A percentile compares a stretch with the other conserved stretches of the same genome.
phyloP scores from a whole-genome alignment of 345 rosid genomes.

The Linum tenue region DNA sequence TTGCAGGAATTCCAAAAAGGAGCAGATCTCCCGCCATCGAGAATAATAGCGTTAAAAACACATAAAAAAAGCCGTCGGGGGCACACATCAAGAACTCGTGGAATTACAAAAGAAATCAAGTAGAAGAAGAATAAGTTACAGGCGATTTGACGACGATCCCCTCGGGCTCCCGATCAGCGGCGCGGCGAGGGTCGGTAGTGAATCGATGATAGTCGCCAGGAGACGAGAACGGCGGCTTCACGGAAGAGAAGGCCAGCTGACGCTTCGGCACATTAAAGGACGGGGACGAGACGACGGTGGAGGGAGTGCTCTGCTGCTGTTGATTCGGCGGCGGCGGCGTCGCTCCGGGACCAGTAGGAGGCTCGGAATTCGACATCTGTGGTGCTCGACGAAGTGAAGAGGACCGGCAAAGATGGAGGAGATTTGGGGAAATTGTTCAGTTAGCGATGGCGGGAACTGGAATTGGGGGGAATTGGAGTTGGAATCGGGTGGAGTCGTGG shows the following conservation, averaged over 20 bases:
- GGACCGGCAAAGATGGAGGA: not conserved
- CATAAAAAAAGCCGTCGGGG: conserved; percentile 8
- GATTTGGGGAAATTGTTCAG: not conserved
- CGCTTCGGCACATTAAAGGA: conserved; percentile 23
- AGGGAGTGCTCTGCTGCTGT: not conserved
- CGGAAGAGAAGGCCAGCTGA: conserved; percentile 49
- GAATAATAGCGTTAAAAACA: not conserved
- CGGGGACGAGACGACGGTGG: not conserved
- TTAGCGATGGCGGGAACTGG: not conserved
- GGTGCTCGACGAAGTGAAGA: conserved; percentile 1
- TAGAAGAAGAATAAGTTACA: conserved; percentile 30
- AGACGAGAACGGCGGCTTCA: conserved; percentile 58
- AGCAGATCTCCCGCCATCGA: conserved; percentile 23
- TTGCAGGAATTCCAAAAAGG: not conserved
- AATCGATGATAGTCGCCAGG: conserved; percentile 75
- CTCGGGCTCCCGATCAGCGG: conserved; percentile 47
- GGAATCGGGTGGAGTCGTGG: not conserved
- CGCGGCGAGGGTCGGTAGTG: conserved; percentile 30
- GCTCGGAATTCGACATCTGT: conserved; percentile 43
- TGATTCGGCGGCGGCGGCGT: conserved; percentile 2
- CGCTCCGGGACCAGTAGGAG: conserved; percentile 23
- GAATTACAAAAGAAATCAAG: conserved; percentile 1
- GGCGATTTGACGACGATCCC: conserved; percentile 53
- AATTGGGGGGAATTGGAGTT: conserved; percentile 1
- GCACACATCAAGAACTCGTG: conserved; percentile 2